phyloP scores from a whole-genome alignment of 352 stramenopile species.

The Globisporangium cederbergense region DNA sequence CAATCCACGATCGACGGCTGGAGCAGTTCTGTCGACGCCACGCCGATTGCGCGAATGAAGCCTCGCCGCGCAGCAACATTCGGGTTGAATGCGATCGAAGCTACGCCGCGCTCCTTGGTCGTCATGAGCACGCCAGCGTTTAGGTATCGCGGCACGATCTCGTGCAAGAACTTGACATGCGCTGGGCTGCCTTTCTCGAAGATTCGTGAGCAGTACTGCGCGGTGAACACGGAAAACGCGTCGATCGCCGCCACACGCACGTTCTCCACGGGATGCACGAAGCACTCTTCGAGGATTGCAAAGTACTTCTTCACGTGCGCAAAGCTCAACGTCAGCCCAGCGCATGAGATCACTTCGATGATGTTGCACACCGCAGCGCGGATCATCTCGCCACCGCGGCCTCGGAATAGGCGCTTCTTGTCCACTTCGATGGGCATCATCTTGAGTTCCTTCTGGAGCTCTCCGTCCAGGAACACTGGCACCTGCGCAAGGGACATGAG shows the following conservation, averaged over 20 bases:
- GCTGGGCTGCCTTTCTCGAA: conserved; percentile 39
- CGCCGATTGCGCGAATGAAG: conserved; percentile 52
- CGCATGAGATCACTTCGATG: conserved; percentile 88
- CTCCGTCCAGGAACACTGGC: conserved; percentile 62
- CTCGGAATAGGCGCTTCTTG: conserved; percentile 94
- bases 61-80: conserved; percentile 91
- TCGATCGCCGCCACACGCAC: conserved; percentile 89
- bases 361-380: conserved; percentile 91
- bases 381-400: conserved; percentile 95
- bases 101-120: conserved; percentile 23
- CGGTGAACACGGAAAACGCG: conserved; percentile 83
- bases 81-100: conserved; percentile 38
- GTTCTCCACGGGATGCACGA: conserved; percentile 92
- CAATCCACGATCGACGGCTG: conserved; percentile 25
- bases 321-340: conserved; percentile 50
- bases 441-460: conserved; percentile 70
- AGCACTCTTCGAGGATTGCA: conserved; percentile 83
- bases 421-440: conserved; percentile 87
- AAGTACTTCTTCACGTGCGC: conserved; percentile 79
- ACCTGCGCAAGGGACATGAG: conserved; percentile 40
- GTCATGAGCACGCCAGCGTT: conserved; percentile 38
- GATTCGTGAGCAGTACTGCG: conserved; percentile 85
- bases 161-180: conserved; percentile 46
- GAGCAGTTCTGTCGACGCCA: conserved; percentile 35
- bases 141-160: conserved; percentile 61